phyloP scores from a whole-genome alignment of 495 filamentous ascomycete species.

The Staphylotrichum longicolle region DNA sequence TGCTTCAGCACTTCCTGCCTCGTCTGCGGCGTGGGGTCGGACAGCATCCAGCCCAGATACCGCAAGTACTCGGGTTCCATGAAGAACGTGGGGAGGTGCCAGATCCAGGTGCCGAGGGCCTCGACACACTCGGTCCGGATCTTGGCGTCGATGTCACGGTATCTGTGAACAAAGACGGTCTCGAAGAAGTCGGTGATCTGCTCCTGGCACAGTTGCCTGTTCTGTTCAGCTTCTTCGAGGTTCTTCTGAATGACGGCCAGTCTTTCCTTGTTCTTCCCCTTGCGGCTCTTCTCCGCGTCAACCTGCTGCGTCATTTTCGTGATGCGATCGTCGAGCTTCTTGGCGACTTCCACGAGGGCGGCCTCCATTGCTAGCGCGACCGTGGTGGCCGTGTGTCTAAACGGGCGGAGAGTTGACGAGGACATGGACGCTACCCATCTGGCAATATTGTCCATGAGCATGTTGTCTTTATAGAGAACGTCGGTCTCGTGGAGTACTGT shows the following conservation, averaged over 20 bases:
- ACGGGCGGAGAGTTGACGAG: constrained; percentile 75
- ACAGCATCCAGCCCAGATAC: constrained; percentile 92
- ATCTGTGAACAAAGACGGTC: constrained; percentile 88
- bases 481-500: constrained; percentile 70
- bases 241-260: constrained; percentile 64
- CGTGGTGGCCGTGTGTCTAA: constrained; percentile 88
- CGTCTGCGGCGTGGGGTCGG: constrained; percentile 66
- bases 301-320: constrained; percentile 79
- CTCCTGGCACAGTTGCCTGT: constrained; percentile 60
- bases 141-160: constrained; percentile 85
- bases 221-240: constrained; percentile 63
- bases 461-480: constrained; percentile 68
- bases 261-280: constrained; percentile 56
- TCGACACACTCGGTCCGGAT: constrained; percentile 83
- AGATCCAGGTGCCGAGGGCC: constrained; percentile 84
- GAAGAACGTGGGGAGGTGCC: constrained; percentile 75
- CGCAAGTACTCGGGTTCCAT: constrained; percentile 83
- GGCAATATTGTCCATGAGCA: constrained; percentile 79
- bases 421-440: constrained; percentile 86
- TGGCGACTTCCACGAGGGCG: constrained; percentile 65
- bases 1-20: constrained; percentile 79
- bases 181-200: constrained; percentile 80
- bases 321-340: constrained; percentile 60
- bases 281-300: constrained; percentile 74
- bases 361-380: constrained; percentile 72